Evolutionary conservation across 352 stramenopile species (phyloP).

Genomic region (Phytophthora sp.): DNA sequence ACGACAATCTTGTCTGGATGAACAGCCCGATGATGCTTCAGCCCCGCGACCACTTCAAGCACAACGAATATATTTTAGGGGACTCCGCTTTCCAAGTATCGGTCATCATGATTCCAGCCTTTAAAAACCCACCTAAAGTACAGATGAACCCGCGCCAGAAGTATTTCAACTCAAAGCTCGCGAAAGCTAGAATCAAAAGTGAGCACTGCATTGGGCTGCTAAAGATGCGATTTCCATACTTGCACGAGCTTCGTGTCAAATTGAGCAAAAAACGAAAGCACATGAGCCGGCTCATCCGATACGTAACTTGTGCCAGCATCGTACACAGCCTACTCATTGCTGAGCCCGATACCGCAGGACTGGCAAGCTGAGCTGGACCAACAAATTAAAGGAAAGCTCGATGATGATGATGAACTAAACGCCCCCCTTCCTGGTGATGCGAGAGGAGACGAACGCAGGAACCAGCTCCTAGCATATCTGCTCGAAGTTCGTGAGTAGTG

Average conservation of each 20-base stretch:
- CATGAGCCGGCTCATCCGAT: conserved; percentile 24
- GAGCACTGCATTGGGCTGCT: conserved; percentile 37
- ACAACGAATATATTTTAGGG: conserved; percentile 28
- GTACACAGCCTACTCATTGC: conserved; percentile 33
- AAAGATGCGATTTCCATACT: conserved; percentile 33
- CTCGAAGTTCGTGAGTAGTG: conserved; percentile 14
- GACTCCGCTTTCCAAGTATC: conserved; percentile 33
- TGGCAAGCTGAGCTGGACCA: conserved; percentile 9
- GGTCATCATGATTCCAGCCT: conserved; percentile 24
- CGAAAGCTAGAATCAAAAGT: conserved; percentile 29
- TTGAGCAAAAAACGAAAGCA: conserved; percentile 21
- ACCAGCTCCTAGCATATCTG: conserved; percentile 23
- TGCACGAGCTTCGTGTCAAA: conserved; percentile 19
- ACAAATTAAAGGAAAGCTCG: not conserved
- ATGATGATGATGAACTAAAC: conserved; percentile 29
- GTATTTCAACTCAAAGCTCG: conserved; percentile 30
- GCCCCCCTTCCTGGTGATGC: conserved; percentile 7
- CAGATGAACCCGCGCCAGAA: conserved; percentile 14
- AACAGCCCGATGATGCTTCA: conserved; percentile 24
- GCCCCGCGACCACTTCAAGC: conserved; percentile 7
- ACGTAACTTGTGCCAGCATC: conserved; percentile 25
- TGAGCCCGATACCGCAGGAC: conserved; percentile 15
- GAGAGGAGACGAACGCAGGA: not conserved
- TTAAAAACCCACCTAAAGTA: conserved; percentile 21
- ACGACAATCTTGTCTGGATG: conserved; percentile 37